Percentiles rank a stretch among this genome's conserved stretches.
These are phyloP conservation scores for Trifolium dubium DNA, from an alignment of 306 rosid species.

Conservation along the genomic window DNA sequence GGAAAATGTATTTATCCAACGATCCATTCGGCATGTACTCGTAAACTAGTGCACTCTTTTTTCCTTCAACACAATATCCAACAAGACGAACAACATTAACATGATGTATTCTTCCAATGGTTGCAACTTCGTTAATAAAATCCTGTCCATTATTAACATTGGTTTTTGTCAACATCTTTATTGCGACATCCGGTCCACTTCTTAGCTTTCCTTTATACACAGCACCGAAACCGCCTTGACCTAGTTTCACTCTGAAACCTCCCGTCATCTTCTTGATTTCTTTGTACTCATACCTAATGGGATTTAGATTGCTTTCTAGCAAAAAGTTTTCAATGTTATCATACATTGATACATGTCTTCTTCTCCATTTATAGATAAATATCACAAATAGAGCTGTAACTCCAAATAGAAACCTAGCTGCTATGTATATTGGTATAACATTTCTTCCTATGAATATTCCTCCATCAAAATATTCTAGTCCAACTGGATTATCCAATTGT, in stretches of 20 bases:
- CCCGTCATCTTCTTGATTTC: slow-evolving; percentile 30
- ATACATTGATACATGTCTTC: slow-evolving; percentile 32
- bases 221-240: slow-evolving; percentile 34
- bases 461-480: slow-evolving; percentile 35
- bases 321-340: slow-evolving; percentile 31
- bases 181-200: slow-evolving; percentile 32
- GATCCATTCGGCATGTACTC: slow-evolving; percentile 46
- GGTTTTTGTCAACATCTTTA: slow-evolving; percentile 32
- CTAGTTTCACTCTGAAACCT: slow-evolving; percentile 16
- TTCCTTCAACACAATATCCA: slow-evolving; percentile 35
- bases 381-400: neutral
- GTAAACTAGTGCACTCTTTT: slow-evolving; percentile 37
- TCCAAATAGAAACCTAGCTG: slow-evolving; percentile 8
- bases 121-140: slow-evolving; percentile 38
- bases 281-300: slow-evolving; percentile 26
- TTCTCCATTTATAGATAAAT: slow-evolving; percentile 24
- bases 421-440: neutral
- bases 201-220: slow-evolving; percentile 39
- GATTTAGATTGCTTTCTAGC: neutral
- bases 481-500: slow-evolving; percentile 30
- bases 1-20: slow-evolving; percentile 37
- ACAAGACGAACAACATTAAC: slow-evolving; percentile 35
- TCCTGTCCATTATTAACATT: slow-evolving; percentile 40
- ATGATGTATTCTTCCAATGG: slow-evolving; percentile 46
- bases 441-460: slow-evolving; percentile 33